These are phyloP conservation scores for Astrothelium macrocarpum DNA, from an alignment of 495 filamentous ascomycete species.

Conservation along the genomic window DNA sequence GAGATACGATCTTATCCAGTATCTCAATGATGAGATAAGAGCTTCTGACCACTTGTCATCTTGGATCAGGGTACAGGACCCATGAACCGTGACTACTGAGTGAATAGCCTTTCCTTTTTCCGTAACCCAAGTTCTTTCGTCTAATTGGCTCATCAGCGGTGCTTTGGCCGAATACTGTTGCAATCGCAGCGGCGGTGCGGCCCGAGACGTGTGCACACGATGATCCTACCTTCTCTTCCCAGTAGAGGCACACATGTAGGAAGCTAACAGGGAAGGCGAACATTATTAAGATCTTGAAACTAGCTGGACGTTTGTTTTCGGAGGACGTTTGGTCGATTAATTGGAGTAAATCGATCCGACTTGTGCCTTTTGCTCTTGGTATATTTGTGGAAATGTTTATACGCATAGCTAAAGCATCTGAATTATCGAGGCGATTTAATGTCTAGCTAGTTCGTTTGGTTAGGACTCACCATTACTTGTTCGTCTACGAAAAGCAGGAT, in stretches of 20 bases:
- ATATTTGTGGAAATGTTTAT: too few relatives aligned
- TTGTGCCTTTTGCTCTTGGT: too few relatives aligned
- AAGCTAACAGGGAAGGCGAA: too few relatives aligned
- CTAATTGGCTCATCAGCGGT: not conserved
- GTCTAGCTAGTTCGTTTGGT: too few relatives aligned
- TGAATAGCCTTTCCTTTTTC: not conserved
- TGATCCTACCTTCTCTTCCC: constrained; percentile 5
- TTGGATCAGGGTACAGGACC: not conserved
- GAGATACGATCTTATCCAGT: not conserved
- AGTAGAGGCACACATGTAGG: not conserved
- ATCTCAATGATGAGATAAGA: not conserved
- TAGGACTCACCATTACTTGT: too few relatives aligned
- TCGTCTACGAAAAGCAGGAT: not conserved
- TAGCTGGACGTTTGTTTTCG: too few relatives aligned
- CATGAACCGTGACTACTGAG: not conserved
- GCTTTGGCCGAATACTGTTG: not conserved
- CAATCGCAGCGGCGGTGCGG: constrained; percentile 3
- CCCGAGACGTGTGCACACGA: not conserved
- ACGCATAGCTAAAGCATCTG: too few relatives aligned
- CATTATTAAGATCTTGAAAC: too few relatives aligned
- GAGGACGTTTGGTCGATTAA: too few relatives aligned
- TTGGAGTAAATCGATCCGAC: too few relatives aligned
- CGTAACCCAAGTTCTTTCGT: not conserved
- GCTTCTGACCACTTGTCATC: not conserved
- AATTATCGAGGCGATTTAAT: too few relatives aligned